A percentile compares a stretch with the other conserved stretches of the same genome.
phyloP scores from a whole-genome alignment of 192 early-diverging fungal species.

The Coemansia sp. region DNA sequence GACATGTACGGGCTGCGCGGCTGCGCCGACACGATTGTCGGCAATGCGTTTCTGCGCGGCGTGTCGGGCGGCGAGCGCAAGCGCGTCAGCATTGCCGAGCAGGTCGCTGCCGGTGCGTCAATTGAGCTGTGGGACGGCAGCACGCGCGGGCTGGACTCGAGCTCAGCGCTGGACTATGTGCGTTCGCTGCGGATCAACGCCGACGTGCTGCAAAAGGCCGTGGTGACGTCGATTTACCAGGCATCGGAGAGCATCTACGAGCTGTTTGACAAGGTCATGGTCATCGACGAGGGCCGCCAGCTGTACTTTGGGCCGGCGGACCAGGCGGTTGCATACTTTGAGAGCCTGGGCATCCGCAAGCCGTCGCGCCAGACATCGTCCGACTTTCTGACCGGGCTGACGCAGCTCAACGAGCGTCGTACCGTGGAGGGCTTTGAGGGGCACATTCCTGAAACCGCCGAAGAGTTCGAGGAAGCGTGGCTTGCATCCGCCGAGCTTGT shows the following conservation, averaged over 20 bases:
- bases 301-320: slow-evolving; percentile 67
- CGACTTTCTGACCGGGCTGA: slow-evolving; percentile 73
- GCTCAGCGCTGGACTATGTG: slow-evolving; percentile 65
- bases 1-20: slow-evolving; percentile 58
- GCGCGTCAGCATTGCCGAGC: slow-evolving; percentile 59
- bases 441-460: slow-evolving; percentile 54
- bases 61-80: slow-evolving; percentile 68
- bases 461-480: slow-evolving; percentile 65
- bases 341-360: slow-evolving; percentile 60
- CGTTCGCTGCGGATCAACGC: slow-evolving; percentile 68
- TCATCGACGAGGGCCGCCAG: slow-evolving; percentile 65
- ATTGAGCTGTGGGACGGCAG: slow-evolving; percentile 62
- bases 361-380: slow-evolving; percentile 66
- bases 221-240: slow-evolving; percentile 59
- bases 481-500: slow-evolving; percentile 46
- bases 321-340: slow-evolving; percentile 63
- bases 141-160: slow-evolving; percentile 62
- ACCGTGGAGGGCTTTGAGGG: slow-evolving; percentile 57
- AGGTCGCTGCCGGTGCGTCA: slow-evolving; percentile 55
- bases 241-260: slow-evolving; percentile 76
- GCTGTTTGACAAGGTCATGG: slow-evolving; percentile 69
- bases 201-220: slow-evolving; percentile 63
- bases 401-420: slow-evolving; percentile 60
- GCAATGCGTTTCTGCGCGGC: slow-evolving; percentile 61
- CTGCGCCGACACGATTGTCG: slow-evolving; percentile 58